These are phyloP conservation scores for Cyclanthera cordifolia DNA, from an alignment of 306 rosid genomes.

Conservation along the genomic window DNA sequence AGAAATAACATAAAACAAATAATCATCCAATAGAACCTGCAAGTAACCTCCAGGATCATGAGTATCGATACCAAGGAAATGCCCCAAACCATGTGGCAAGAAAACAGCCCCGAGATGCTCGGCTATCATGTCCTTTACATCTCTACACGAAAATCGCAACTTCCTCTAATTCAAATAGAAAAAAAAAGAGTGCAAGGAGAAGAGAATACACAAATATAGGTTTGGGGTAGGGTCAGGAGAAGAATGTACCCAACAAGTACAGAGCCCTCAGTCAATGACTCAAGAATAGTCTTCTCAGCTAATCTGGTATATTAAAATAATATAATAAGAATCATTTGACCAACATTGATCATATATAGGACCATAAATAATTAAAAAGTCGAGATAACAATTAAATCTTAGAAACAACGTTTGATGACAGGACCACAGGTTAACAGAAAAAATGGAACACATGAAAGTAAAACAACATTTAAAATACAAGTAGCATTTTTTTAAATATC, in stretches of 20 bases:
- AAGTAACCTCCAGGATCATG: slow-evolving; percentile 97
- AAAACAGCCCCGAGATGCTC: slow-evolving; percentile 65
- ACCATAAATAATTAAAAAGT: not conserved
- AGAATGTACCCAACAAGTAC: slow-evolving; percentile 50
- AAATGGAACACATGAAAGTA: not conserved
- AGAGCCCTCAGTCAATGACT: slow-evolving; percentile 42
- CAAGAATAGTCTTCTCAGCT: slow-evolving; percentile 69
- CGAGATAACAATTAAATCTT: not conserved
- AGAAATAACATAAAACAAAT: slow-evolving; percentile 9
- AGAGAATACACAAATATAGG: not conserved
- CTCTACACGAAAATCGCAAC: slow-evolving; percentile 30
- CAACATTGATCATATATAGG: not conserved
- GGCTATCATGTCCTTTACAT: slow-evolving; percentile 60
- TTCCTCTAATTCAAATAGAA: not conserved
- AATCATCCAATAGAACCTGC: slow-evolving; percentile 30
- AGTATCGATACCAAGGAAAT: slow-evolving; percentile 87
- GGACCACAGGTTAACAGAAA: not conserved
- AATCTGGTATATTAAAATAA: slow-evolving; percentile 38
- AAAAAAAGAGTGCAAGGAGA: not conserved
- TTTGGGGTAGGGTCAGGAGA: not conserved
- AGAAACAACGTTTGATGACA: not conserved
- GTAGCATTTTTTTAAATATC: not conserved
- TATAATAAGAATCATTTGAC: slow-evolving; percentile 14
- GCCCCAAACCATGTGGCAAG: slow-evolving; percentile 93
- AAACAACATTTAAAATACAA: not conserved